These are phyloP conservation scores for Candida coleopterorum DNA, from an alignment of 805 yeast genomes.

Conservation along the genomic window DNA sequence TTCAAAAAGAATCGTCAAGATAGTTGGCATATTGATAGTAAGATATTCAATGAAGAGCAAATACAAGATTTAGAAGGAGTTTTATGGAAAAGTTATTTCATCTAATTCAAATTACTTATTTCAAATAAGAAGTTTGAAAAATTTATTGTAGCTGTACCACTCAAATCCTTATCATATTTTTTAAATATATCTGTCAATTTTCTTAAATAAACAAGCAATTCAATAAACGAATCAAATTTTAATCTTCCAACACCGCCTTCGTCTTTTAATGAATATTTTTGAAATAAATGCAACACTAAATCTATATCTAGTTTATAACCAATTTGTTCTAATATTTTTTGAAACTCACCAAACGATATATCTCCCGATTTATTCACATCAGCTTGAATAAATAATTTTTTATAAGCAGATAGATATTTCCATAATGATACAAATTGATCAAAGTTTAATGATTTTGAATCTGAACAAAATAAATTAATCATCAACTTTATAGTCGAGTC, in stretches of 20 bases:
- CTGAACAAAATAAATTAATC: conserved; percentile 55
- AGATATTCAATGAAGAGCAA: conserved; percentile 69
- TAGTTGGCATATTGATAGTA: conserved; percentile 90
- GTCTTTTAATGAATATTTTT: conserved; percentile 42
- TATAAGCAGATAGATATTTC: conserved; percentile 66
- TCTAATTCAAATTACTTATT: conserved; percentile 31
- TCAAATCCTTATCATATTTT: conserved; percentile 67
- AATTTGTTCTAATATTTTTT: conserved; percentile 55
- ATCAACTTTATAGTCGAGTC: conserved; percentile 56
- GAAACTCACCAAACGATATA: conserved; percentile 63
- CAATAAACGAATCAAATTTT: conserved; percentile 79
- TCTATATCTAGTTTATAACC: conserved; percentile 59
- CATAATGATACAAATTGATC: conserved; percentile 64
- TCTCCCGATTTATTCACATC: conserved; percentile 56
- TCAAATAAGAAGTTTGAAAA: conserved; percentile 65
- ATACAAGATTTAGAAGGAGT: conserved; percentile 93
- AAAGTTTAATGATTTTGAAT: conserved; percentile 33
- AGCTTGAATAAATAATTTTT: conserved; percentile 56
- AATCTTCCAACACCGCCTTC: conserved; percentile 38
- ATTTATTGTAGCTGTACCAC: conserved; percentile 65
- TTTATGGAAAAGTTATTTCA: conserved; percentile 78
- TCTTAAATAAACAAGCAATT: conserved; percentile 69
- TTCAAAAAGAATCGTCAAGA: conserved; percentile 92
- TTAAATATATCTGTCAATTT: conserved; percentile 76
- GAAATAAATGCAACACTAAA: conserved; percentile 54